Percentiles rank a stretch among this genome's conserved stretches.
These are phyloP conservation scores for Stemphylium beticola DNA, from an alignment of 2,329 filamentous ascomycete species.

Conservation along the genomic window DNA sequence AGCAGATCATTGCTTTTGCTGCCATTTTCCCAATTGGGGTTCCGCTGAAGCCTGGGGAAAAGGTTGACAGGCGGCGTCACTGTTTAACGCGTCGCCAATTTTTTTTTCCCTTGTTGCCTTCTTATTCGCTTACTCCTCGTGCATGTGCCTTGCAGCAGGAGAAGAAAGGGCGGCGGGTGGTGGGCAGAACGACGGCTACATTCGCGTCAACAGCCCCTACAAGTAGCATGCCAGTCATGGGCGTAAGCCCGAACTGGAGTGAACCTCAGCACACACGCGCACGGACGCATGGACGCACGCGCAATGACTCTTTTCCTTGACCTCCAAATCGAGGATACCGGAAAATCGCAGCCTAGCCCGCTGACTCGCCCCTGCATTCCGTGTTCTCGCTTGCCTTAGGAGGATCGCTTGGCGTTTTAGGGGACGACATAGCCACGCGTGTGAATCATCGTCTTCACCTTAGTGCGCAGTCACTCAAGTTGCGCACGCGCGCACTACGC, in stretches of 20 bases:
- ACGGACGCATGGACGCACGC: background rate
- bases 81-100: slow-evolving; percentile 19
- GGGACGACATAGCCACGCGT: slow-evolving; percentile 35
- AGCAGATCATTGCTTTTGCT: background rate
- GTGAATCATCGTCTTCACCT: slow-evolving; percentile 34
- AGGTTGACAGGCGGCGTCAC: slow-evolving; percentile 16
- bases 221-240: slow-evolving; percentile 17
- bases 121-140: slow-evolving; percentile 24
- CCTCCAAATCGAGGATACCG: slow-evolving; percentile 6
- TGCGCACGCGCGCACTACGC: slow-evolving; percentile 16
- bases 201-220: background rate
- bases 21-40: slow-evolving; percentile 14
- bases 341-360: slow-evolving; percentile 28
- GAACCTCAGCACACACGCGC: slow-evolving; percentile 10
- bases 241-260: slow-evolving; percentile 19
- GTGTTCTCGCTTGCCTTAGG: slow-evolving; percentile 37
- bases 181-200: background rate
- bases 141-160: slow-evolving; percentile 36
- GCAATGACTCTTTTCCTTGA: slow-evolving; percentile 37
- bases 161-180: no score
- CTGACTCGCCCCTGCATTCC: slow-evolving; percentile 21
- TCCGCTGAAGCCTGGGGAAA: slow-evolving; percentile 24
- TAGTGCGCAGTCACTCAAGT: slow-evolving; percentile 33
- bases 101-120: slow-evolving; percentile 11
- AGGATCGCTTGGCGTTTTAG: slow-evolving; percentile 3